A percentile compares a stretch with the other conserved stretches of the same genome.
Evolutionary conservation across 257 asterid species (phyloP).

Genomic region (Ajuga chamaepitys): DNA sequence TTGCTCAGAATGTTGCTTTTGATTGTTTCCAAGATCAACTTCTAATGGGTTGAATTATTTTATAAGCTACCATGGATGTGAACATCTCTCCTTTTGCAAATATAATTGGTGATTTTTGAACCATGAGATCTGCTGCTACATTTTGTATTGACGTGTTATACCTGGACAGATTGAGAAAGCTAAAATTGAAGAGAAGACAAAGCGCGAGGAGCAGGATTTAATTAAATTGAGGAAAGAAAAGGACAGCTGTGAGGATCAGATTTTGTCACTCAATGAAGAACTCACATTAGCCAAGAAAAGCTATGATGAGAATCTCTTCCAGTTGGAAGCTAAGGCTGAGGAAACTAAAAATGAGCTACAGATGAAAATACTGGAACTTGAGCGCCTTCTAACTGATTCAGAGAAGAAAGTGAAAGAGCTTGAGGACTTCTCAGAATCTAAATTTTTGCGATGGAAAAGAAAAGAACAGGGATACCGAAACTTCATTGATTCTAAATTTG

Average conservation of each 20-base stretch:
- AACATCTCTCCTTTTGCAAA: not conserved
- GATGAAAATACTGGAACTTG: constrained; percentile 61
- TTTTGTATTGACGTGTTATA: constrained; percentile 9
- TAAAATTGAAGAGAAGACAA: constrained; percentile 60
- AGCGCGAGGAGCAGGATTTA: constrained; percentile 46
- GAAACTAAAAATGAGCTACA: constrained; percentile 49
- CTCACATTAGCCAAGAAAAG: constrained; percentile 33
- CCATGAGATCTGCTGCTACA: not conserved
- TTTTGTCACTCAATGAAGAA: constrained; percentile 51
- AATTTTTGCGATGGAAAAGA: constrained; percentile 61
- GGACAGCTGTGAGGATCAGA: constrained; percentile 43
- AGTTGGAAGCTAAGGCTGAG: constrained; percentile 46
- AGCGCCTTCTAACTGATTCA: constrained; percentile 54
- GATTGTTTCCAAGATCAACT: not conserved
- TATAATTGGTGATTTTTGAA: not conserved
- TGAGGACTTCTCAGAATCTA: constrained; percentile 74
- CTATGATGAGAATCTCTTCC: constrained; percentile 42
- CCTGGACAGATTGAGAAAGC: constrained; percentile 61
- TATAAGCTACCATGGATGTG: not conserved
- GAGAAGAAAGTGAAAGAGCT: constrained; percentile 68
- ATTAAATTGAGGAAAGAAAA: constrained; percentile 53
- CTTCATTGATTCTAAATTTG: constrained; percentile 66
- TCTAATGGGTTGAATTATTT: not conserved
- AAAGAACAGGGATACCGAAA: constrained; percentile 64
- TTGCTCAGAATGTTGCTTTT: not conserved